phyloP scores from a whole-genome alignment of 106 monocot genomes.

The Dendrobium officinale region DNA sequence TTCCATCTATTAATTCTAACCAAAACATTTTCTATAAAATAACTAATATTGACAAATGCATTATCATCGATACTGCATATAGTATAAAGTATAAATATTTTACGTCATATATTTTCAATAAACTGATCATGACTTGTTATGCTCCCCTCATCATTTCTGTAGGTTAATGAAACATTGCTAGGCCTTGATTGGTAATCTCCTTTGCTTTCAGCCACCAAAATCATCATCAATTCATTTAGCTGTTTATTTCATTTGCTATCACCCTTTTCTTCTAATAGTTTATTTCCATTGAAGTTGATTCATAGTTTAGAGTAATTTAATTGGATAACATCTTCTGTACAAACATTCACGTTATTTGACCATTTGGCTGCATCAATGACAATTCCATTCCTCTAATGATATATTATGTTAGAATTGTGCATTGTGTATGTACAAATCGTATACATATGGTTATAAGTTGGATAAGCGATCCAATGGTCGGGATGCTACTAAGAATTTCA shows the following conservation, averaged over 20 bases:
- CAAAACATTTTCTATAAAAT: no score
- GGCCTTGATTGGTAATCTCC: neutral
- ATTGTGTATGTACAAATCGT: neutral
- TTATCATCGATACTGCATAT: no score
- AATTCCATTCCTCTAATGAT: neutral
- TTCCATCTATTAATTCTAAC: no score
- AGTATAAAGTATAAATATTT: no score
- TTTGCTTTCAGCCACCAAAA: neutral
- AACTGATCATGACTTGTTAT: neutral
- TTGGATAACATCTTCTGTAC: neutral
- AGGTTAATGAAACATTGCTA: neutral
- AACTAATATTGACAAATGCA: no score
- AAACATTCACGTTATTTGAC: neutral
- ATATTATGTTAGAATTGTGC: neutral
- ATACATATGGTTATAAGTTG: neutral
- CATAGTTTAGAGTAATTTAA: neutral
- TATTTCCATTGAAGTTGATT: neutral
- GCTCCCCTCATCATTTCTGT: neutral
- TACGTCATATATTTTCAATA: no score
- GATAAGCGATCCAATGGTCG: neutral
- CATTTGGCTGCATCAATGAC: neutral
- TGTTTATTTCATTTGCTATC: neutral
- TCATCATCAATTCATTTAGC: neutral
- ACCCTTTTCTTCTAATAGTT: neutral
- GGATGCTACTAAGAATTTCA: neutral